Evolutionary conservation across 257 asterid species (phyloP).

Genomic region (Salvia splendens): DNA sequence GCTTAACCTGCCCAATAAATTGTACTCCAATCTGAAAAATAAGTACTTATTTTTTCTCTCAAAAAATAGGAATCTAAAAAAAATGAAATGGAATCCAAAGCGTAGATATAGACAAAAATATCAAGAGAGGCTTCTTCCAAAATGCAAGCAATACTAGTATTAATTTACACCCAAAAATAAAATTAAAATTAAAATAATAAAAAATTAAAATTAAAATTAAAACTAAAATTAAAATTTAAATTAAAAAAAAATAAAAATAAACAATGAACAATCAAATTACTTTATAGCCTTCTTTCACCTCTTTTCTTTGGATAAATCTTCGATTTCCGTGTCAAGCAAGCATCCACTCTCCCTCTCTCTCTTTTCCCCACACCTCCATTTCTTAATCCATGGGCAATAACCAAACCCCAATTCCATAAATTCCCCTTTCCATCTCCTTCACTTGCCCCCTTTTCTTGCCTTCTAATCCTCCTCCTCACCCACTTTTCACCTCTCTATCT

Average conservation of each 20-base stretch:
- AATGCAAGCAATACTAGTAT: slow-evolving; percentile 40
- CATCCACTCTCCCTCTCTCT: slow-evolving; percentile 45
- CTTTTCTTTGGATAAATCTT: slow-evolving; percentile 42
- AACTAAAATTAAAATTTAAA: too few relatives aligned
- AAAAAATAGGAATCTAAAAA: too few relatives aligned
- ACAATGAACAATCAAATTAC: slow-evolving; percentile 13
- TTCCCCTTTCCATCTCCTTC: slow-evolving; percentile 23
- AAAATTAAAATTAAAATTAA: too few relatives aligned
- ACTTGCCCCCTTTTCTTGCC: slow-evolving; percentile 52
- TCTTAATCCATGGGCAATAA: slow-evolving; percentile 60
- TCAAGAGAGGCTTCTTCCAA: slow-evolving; percentile 39
- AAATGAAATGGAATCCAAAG: too few relatives aligned
- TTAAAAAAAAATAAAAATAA: background rate
- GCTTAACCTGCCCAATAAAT: too few relatives aligned
- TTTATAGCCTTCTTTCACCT: background rate
- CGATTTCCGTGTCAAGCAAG: slow-evolving; percentile 99
- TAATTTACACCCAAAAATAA: slow-evolving; percentile 25
- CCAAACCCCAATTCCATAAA: slow-evolving; percentile 39
- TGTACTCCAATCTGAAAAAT: too few relatives aligned
- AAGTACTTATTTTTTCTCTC: too few relatives aligned
- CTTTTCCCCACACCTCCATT: slow-evolving; percentile 23
- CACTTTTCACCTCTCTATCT: slow-evolving; percentile 27
- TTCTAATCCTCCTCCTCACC: slow-evolving; percentile 54
- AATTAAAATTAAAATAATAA: too few relatives aligned
- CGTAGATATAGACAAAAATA: too few relatives aligned